Evolutionary conservation across 1,284 basidiomycete species (phyloP), one percentile per base, ranked within the genome.

Genomic region (Ceraceosorus bombacis): DNA sequence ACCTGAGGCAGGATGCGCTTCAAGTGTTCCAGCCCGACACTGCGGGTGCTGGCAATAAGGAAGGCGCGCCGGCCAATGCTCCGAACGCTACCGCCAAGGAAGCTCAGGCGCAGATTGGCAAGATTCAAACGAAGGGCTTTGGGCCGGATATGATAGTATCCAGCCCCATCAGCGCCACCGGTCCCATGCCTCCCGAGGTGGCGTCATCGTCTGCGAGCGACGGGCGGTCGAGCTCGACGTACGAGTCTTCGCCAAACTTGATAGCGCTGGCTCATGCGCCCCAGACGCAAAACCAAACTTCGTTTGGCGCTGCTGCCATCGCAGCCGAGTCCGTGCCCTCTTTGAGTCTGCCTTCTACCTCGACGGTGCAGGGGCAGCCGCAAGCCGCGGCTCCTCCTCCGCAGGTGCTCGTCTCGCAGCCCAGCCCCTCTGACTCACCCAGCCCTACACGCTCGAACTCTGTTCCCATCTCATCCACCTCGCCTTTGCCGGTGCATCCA

Each of bases 1-100:
- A 93, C 68, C 81, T 97, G 48, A 83, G 93, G 66, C 85, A 87
- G 68, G 92, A 88, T 72, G 91, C 89, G 53, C 82, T 97, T 51
- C 88, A 88, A 68, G 89, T 97, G 48, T 94, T 96, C 79, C 89
- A 90, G 79, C 90, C 90, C 17, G 69, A 70, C 40, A 65, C 69
- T 7, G 54, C 54, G 17, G 39, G 41, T n/a, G 15, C 9, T 6
- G 13, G 38, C 4, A 8, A 37, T 1, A 50, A 17, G 12, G 46
- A 17, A 15, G 10, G 62, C 63, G 63, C 74, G 80, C 27, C 36
- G 49, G 49, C 41, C 10, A 15, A 10, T 15, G 15, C 10, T 46
- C 43, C 43, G 43, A 15, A 15, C 59, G n/a, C 27, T 49, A 6
- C 41, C 15, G 51, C n/a, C 37, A 13, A 53, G 12, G 51, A 13